Percentiles rank a stretch among this genome's conserved stretches.
phyloP scores from a whole-genome alignment of 495 filamentous ascomycete species.

The Penicillium mononematosum region DNA sequence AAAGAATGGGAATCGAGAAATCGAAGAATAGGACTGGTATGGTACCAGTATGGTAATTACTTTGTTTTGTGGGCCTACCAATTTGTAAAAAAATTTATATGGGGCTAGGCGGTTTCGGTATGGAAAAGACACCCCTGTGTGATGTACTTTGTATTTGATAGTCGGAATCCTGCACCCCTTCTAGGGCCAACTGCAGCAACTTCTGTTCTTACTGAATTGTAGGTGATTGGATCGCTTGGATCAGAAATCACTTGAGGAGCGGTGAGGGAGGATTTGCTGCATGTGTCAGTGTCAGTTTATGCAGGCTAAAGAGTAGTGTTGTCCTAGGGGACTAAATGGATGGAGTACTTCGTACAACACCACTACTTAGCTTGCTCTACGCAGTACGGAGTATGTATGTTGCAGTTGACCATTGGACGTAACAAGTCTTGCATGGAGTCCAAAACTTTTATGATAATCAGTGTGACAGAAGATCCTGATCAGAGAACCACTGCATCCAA shows the following conservation, averaged over 20 bases:
- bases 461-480: neutral
- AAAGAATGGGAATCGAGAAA: slow-evolving; percentile 18
- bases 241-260: neutral
- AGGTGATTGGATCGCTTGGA: slow-evolving; percentile 1
- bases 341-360: too few species aligned
- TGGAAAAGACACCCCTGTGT: slow-evolving; percentile 2
- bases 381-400: too few species aligned
- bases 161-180: slow-evolving; percentile 4
- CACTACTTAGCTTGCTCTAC: neutral
- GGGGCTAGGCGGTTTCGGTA: slow-evolving; percentile 8
- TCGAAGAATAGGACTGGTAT: slow-evolving; percentile 16
- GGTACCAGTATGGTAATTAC: slow-evolving; percentile 19
- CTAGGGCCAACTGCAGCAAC: slow-evolving; percentile 15
- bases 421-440: neutral
- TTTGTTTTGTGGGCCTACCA: slow-evolving; percentile 1
- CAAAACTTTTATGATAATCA: neutral
- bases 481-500: neutral
- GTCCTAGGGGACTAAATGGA: neutral
- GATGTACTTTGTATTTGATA: slow-evolving; percentile 7
- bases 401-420: neutral
- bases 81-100: slow-evolving; percentile 1
- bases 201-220: neutral
- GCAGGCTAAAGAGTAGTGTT: neutral
- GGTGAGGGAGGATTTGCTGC: slow-evolving; percentile 1
- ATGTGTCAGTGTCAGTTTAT: neutral